Base-by-base conservation (phyloP, 352 stramenopile genomes). In the Phytophthora crassamura region DNA sequence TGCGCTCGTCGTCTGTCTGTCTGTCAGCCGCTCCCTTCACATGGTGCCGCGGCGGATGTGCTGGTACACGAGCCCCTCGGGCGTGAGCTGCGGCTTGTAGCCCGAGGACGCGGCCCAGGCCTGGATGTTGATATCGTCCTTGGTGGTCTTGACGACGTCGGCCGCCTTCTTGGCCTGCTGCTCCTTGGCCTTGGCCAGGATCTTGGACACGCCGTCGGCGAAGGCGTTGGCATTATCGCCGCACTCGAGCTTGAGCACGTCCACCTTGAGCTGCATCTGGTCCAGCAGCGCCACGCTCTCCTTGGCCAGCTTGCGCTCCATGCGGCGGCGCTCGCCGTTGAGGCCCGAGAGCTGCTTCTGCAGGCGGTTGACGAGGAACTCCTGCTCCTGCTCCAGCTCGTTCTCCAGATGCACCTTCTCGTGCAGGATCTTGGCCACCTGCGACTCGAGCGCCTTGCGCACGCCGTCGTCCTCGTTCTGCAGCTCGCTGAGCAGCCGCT, bases 331-430 rank as follows among this genome's bases (percentile, higher is more conserved):
- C 62, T 95, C 88, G 18, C 48, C 60, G 43, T 93, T 80, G 22
- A 93, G 77, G 16, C 70, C 70, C 35, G 77, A 72, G 34, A 95
- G 77, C 62, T 93, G 84, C 55, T 95, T 95, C 73, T 95, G 88
- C 36, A 95, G 70, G 0, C 84, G 79, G 63, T 95, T 95, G 30
- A 95, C 88, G 4, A 95, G 65, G 46, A 91, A 95, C 69, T 95
- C 88, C 60, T 95, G 88, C 69, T 95, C 88, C 64, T 94, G 86
- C 66, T 95, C 88, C 22, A 95, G 75, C 54, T 95, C 88, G 59
- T 95, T 95, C 62, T 95, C 88, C 7, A 95, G 49, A 33, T 89
- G 69, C 33, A 95, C 88, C 57, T 95, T 95, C 53, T 95, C 88
- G 64, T 88, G 75, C 48, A 92, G 36, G 53, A 93, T 93, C 77